Evolutionary conservation across 2,329 filamentous ascomycete genomes (phyloP).

Genomic region (Xylaria sp.): DNA sequence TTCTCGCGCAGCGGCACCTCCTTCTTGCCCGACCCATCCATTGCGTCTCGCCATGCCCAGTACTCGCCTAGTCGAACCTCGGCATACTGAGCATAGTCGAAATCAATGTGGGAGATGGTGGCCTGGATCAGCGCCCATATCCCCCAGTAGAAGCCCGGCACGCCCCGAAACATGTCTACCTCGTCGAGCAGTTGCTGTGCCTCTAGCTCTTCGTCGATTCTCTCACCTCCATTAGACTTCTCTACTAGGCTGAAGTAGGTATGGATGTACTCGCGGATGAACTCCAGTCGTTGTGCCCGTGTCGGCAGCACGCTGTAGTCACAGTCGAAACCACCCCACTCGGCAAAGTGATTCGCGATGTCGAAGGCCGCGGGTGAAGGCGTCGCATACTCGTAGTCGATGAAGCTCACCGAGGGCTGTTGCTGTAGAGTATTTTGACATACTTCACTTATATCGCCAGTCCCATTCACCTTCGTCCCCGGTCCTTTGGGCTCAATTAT

Average conservation of each 20-base stretch:
- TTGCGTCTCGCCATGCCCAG: slow-evolving; percentile 87
- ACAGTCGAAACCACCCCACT: slow-evolving; percentile 98
- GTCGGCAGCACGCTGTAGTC: slow-evolving; percentile 88
- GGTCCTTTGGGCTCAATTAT: slow-evolving; percentile 74
- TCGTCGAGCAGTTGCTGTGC: slow-evolving; percentile 77
- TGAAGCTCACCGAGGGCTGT: slow-evolving; percentile 77
- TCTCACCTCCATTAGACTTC: slow-evolving; percentile 45
- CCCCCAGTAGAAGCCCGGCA: slow-evolving; percentile 92
- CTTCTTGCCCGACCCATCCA: slow-evolving; percentile 68
- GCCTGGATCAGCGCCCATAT: slow-evolving; percentile 97
- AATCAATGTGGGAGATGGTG: slow-evolving; percentile 93
- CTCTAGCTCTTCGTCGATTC: slow-evolving; percentile 67
- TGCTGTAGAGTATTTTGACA: slow-evolving; percentile 50
- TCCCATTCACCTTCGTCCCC: slow-evolving; percentile 44
- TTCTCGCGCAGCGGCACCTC: slow-evolving; percentile 74
- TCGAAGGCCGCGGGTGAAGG: slow-evolving; percentile 96
- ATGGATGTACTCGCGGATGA: slow-evolving; percentile 84
- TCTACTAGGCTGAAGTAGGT: slow-evolving; percentile 72
- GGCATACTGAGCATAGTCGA: slow-evolving; percentile 94
- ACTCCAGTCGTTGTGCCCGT: slow-evolving; percentile 77
- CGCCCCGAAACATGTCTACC: slow-evolving; percentile 86
- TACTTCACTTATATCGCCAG: slow-evolving; percentile 35
- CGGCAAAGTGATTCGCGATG: slow-evolving; percentile 96
- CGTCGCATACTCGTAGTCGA: slow-evolving; percentile 98
- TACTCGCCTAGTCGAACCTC: slow-evolving; percentile 89